Evolutionary conservation across 768 basidiomycete species (phyloP).

Genomic region (Pulveroboletus sp.): DNA sequence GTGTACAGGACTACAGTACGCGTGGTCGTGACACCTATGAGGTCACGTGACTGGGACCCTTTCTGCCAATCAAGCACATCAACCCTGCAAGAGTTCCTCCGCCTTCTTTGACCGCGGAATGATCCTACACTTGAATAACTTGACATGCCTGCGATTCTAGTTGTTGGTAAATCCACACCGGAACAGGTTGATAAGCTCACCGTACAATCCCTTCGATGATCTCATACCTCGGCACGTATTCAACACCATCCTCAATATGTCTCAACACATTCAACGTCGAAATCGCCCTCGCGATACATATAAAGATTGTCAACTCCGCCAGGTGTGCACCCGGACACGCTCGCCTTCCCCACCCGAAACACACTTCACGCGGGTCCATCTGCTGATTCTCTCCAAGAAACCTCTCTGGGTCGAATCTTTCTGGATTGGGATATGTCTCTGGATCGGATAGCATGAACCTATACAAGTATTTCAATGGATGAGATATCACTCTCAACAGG

Average conservation of each 20-base stretch:
- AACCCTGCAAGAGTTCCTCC: slow-evolving; percentile 4
- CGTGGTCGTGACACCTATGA: too few relatives aligned
- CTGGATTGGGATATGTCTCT: too few relatives aligned
- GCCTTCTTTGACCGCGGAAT: slow-evolving; percentile 2
- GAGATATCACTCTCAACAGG: too few relatives aligned
- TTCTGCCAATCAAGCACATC: background rate
- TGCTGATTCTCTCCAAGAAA: slow-evolving; percentile 4
- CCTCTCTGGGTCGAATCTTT: too few relatives aligned
- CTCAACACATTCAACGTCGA: slow-evolving; percentile 6
- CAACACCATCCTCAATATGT: background rate
- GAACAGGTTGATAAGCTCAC: background rate
- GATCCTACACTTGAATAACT: slow-evolving; percentile 12
- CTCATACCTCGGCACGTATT: background rate
- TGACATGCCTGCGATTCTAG: background rate
- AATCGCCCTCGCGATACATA: background rate
- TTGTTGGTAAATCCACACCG: too few relatives aligned
- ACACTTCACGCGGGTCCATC: slow-evolving; percentile 5
- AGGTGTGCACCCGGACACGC: slow-evolving; percentile 8
- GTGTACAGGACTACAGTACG: too few relatives aligned
- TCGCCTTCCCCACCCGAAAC: slow-evolving; percentile 18
- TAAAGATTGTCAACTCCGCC: background rate
- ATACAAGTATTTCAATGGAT: too few relatives aligned
- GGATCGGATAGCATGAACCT: too few relatives aligned
- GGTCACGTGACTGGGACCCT: too few relatives aligned
- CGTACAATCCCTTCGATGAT: background rate